Evolutionary conservation across 2,329 filamentous ascomycete species (phyloP), one percentile per base, ranked within the genome.

Genomic region (Colletotrichum falcatum): DNA sequence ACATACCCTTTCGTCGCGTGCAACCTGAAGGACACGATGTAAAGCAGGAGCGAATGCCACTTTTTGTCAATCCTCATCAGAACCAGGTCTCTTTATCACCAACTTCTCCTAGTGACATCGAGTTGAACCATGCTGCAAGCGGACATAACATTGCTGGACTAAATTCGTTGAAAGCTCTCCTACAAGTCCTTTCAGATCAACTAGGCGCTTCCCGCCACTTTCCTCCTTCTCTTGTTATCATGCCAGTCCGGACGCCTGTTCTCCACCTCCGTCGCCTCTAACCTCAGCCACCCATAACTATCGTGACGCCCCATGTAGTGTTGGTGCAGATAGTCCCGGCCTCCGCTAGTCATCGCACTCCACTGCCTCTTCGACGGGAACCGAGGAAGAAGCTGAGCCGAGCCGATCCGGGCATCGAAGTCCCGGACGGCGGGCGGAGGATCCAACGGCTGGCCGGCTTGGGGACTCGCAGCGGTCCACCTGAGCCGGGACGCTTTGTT

Each of bases 11-110:
- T n/a, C n/a, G n/a, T n/a, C n/a, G n/a, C n/a, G n/a, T n/a, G 49
- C 8, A 16, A 16, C 1, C 1, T 14, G 48, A 30, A 54, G 28
- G 18, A 23, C 30, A 37, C 20, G 23, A 5, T 59, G n/a, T 49
- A 39, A 3, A 7, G 30, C 60, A 42, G 23, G 44, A 66, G 65
- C 58, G 63, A 66, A 61, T 61, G 46, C n/a, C 56, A 58, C 46
- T 33, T 66, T 63, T 23, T 48, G 48, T 59, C 44, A 26, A 56
- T 56, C n/a, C 18, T 54, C 51, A 33, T 33, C 28, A 11, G 6
- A n/a, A 55, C 5, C 23, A 39, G 3, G 9, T 18, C 37, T 39
- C 16, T 39, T 9, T 7, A 14, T 26, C 3, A 3, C 26, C 28
- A 46, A 20, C n/a, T 16, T 20, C 61, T 46, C 28, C 11, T 11